Evolutionary conservation across 2,329 filamentous ascomycete genomes (phyloP), one percentile per base, ranked within the genome.

Genomic region (Cordyceps cicadae): DNA sequence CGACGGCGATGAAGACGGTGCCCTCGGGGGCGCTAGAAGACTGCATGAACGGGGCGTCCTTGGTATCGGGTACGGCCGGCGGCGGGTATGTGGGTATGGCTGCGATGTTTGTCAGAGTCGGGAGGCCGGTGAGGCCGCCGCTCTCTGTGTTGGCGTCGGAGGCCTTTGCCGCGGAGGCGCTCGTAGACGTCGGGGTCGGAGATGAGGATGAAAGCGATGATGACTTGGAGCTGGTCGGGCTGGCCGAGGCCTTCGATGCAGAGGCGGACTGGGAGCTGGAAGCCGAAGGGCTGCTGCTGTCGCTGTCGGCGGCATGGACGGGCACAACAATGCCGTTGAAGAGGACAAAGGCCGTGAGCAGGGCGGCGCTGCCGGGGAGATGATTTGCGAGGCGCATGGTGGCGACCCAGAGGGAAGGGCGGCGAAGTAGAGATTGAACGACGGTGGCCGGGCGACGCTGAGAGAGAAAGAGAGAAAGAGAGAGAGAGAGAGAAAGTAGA

Each of bases 1-100:
- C 94, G 1, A 97, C 94, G 24, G 87, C 88, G 68, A 99, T 99
- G 77, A 99, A 99, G 62, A 99, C 88, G 4, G 93, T 97, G 59
- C 94, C 94, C 69, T 97, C 89, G 2, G 94, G 94, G 12, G 92
- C 80, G 58, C 76, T 87, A 0, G 92, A 95, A 68, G 87, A 86
- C 70, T 92, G 87, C 90, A 97, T 96, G 71, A 90, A 99, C 17
- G 93, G 92, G 5, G 94, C 94, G 69, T 88, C 84, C 45, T 83
- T 81, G 3, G 90, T 96, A 29, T 92, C 89, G 8, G 94, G 94
- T 3, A 97, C 87, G 29, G 85, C 82, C 4, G 91, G 80, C 1
- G 88, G 76, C 5, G 92, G 89, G 65, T 88, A 89, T 24, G 84
- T 83, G 65, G 77, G 77, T 56, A 79, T 72, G 4, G 68, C 64